A percentile compares a stretch with the other conserved stretches of the same genome.
These are phyloP conservation scores for Yarrowia sp. DNA, from an alignment of 805 yeast genomes.

Conservation along the genomic window DNA sequence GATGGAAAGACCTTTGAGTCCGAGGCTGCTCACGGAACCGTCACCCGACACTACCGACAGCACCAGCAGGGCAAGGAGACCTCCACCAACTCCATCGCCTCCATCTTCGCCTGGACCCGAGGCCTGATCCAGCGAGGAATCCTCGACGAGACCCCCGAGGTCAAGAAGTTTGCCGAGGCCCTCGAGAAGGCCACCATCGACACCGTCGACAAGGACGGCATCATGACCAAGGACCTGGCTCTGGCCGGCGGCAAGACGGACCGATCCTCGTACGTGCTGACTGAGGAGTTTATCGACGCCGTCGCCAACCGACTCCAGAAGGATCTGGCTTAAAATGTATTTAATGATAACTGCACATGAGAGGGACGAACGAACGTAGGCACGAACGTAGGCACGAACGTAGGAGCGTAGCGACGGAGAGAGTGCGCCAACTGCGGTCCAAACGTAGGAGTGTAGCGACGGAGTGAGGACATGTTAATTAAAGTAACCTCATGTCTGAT, in stretches of 20 bases:
- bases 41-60: constrained; percentile 93
- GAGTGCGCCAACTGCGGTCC: neutral
- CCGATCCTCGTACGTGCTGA: constrained; percentile 78
- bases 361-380: too few species aligned
- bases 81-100: constrained; percentile 94
- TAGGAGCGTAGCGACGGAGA: neutral
- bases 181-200: constrained; percentile 83
- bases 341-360: constrained; percentile 1
- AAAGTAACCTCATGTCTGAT: too few species aligned
- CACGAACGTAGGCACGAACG: neutral
- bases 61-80: constrained; percentile 97
- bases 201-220: constrained; percentile 77
- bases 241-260: constrained; percentile 83
- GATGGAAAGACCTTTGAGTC: constrained; percentile 94
- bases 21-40: constrained; percentile 99
- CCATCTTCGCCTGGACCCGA: constrained; percentile 95
- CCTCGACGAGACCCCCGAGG: constrained; percentile 83
- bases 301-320: constrained; percentile 64
- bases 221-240: constrained; percentile 96
- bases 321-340: constrained; percentile 28
- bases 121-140: constrained; percentile 92
- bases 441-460: neutral
- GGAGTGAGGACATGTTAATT: neutral
- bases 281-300: constrained; percentile 84
- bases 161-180: constrained; percentile 69